phyloP scores from a whole-genome alignment of 1,284 basidiomycete genomes.

The Tilletiaria anomala region DNA sequence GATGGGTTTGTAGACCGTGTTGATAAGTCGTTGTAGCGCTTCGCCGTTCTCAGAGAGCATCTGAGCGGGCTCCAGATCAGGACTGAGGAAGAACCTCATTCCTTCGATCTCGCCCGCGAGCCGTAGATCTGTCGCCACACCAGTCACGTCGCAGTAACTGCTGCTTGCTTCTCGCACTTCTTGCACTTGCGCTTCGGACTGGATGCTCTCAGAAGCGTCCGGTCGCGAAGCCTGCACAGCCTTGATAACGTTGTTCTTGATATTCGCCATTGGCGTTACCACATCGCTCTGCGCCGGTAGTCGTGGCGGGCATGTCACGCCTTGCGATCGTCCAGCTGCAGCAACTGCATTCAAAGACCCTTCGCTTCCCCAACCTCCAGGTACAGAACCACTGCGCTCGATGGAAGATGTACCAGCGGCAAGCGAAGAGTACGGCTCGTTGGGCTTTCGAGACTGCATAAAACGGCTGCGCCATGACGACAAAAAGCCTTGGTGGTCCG shows the following conservation, averaged over 20 bases:
- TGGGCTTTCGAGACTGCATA: no score
- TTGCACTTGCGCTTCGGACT: constrained; percentile 21
- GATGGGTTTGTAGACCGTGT: constrained; percentile 34
- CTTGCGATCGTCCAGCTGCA: constrained; percentile 8
- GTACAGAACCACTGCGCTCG: no score
- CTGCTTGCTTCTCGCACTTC: constrained; percentile 33
- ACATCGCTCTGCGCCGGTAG: constrained; percentile 2
- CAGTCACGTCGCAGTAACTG: constrained; percentile 41
- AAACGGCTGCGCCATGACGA: no score
- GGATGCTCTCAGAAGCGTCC: constrained; percentile 35
- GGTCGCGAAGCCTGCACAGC: constrained; percentile 40
- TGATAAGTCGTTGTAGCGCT: constrained; percentile 36
- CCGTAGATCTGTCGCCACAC: constrained; percentile 35
- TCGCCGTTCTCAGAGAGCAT: constrained; percentile 30
- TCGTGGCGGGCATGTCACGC: not conserved
- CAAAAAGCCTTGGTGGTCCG: no score
- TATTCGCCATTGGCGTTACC: constrained; percentile 36
- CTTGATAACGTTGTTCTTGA: constrained; percentile 35
- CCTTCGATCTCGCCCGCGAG: constrained; percentile 39
- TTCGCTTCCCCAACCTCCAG: no score
- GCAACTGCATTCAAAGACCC: no score
- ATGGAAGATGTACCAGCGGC: constrained; percentile 29
- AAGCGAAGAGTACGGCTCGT: constrained; percentile 14
- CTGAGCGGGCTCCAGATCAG: constrained; percentile 18
- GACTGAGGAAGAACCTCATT: constrained; percentile 39